These are phyloP conservation scores for Beauveria rudraprayagi DNA, from an alignment of 2,329 filamentous ascomycete genomes.

Conservation along the genomic window DNA sequence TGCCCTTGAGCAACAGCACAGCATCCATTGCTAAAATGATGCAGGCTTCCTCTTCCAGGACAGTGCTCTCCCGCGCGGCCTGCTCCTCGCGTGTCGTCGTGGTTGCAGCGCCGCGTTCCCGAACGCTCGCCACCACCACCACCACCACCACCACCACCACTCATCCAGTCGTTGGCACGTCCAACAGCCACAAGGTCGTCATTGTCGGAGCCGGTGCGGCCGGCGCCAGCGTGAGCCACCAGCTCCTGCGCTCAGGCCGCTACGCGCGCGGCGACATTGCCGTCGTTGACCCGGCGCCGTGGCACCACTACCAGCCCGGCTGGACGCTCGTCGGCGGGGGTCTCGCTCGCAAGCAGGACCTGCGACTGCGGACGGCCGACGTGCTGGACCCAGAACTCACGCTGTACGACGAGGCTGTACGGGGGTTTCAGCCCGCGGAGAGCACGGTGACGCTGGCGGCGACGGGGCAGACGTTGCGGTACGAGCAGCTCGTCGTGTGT, in stretches of 20 bases:
- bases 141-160: neutral
- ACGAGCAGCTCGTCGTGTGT: slow-evolving; percentile 57
- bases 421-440: slow-evolving; percentile 43
- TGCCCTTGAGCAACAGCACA: no score
- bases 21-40: neutral
- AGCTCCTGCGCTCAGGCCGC: slow-evolving; percentile 52
- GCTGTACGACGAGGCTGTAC: slow-evolving; percentile 48
- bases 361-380: slow-evolving; percentile 40
- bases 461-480: slow-evolving; percentile 38
- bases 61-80: neutral
- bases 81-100: neutral
- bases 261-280: slow-evolving; percentile 55
- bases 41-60: neutral
- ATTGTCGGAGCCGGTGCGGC: slow-evolving; percentile 60
- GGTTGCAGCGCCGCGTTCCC: neutral
- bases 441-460: slow-evolving; percentile 49
- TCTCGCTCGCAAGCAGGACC: slow-evolving; percentile 52
- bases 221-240: slow-evolving; percentile 57
- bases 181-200: slow-evolving; percentile 50
- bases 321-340: slow-evolving; percentile 63
- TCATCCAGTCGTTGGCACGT: neutral
- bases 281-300: slow-evolving; percentile 52
- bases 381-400: slow-evolving; percentile 53
- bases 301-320: slow-evolving; percentile 62
- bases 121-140: neutral